Evolutionary conservation across 2,329 filamentous ascomycete species (phyloP).

Genomic region (Aspergillus ochraceoroseus): DNA sequence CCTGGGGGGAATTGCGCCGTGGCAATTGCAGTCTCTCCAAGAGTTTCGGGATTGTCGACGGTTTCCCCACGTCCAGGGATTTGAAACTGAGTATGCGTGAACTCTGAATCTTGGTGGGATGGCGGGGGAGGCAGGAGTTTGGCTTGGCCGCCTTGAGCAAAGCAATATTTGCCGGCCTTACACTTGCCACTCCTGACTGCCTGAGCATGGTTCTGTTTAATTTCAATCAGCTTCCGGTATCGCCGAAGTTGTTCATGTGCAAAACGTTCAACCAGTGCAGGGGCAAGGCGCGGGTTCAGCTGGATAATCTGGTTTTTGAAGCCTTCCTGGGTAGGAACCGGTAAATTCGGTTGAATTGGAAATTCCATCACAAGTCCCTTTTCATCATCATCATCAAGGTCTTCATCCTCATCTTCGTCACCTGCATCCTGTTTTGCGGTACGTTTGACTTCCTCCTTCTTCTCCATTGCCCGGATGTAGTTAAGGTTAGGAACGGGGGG

Average conservation of each 20-base stretch:
- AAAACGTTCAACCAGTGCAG: slow-evolving; percentile 70
- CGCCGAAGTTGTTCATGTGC: slow-evolving; percentile 73
- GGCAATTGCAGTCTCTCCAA: slow-evolving; percentile 62
- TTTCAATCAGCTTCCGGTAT: slow-evolving; percentile 70
- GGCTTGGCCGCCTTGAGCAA: slow-evolving; percentile 62
- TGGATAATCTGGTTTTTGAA: slow-evolving; percentile 69
- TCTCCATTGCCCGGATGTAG: slow-evolving; percentile 37
- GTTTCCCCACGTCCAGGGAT: slow-evolving; percentile 53
- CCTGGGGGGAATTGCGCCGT: slow-evolving; percentile 72
- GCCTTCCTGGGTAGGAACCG: slow-evolving; percentile 67
- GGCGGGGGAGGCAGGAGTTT: slow-evolving; percentile 55
- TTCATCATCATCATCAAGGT: slow-evolving; percentile 57
- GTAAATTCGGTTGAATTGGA: slow-evolving; percentile 58
- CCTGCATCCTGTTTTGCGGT: slow-evolving; percentile 23
- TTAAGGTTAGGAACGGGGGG: slow-evolving; percentile 55
- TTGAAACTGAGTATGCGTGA: slow-evolving; percentile 51
- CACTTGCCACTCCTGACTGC: slow-evolving; percentile 57
- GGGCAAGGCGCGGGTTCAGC: slow-evolving; percentile 67
- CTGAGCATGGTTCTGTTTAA: slow-evolving; percentile 64
- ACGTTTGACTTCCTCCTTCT: slow-evolving; percentile 15
- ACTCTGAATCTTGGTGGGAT: slow-evolving; percentile 54
- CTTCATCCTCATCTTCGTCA: slow-evolving; percentile 54
- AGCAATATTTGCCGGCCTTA: slow-evolving; percentile 58
- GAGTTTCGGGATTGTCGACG: slow-evolving; percentile 63
- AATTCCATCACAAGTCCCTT: slow-evolving; percentile 59